Percentiles rank a stretch among this genome's conserved stretches.
phyloP scores from a whole-genome alignment of 2,329 filamentous ascomycete genomes.

The Mariannaea elegans region DNA sequence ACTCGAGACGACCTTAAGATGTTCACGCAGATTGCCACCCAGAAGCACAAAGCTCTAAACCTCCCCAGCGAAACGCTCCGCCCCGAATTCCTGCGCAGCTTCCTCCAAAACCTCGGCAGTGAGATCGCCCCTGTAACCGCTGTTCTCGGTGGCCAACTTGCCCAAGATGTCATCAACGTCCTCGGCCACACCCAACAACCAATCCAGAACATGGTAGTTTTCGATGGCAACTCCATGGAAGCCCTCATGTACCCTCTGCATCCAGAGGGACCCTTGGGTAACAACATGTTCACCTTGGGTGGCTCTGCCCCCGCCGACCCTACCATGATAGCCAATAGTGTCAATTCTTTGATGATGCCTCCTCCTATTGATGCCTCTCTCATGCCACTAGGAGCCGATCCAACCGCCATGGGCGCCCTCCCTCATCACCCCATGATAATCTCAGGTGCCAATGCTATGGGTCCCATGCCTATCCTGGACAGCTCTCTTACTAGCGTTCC shows the following conservation, averaged over 20 bases:
- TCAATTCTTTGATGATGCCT: slow-evolving; percentile 34
- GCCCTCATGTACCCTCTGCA: slow-evolving; percentile 85
- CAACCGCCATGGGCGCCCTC: slow-evolving; percentile 35
- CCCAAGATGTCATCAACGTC: slow-evolving; percentile 97
- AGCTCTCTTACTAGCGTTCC: slow-evolving; percentile 20
- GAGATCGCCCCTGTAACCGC: slow-evolving; percentile 90
- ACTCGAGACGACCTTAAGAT: slow-evolving; percentile 72
- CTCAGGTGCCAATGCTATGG: slow-evolving; percentile 23
- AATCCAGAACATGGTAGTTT: slow-evolving; percentile 92
- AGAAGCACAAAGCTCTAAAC: slow-evolving; percentile 79
- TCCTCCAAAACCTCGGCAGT: slow-evolving; percentile 84
- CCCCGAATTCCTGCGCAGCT: slow-evolving; percentile 79
- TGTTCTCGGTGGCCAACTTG: slow-evolving; percentile 87
- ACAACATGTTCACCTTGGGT: slow-evolving; percentile 52
- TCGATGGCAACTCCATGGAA: slow-evolving; percentile 84
- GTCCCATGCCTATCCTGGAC: slow-evolving; percentile 25
- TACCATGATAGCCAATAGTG: slow-evolving; percentile 36
- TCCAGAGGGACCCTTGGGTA: slow-evolving; percentile 67
- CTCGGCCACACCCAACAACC: slow-evolving; percentile 91
- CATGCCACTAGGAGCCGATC: slow-evolving; percentile 33
- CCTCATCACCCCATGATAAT: slow-evolving; percentile 39
- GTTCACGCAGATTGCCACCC: slow-evolving; percentile 81
- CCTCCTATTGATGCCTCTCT: slow-evolving; percentile 34
- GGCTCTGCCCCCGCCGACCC: slow-evolving; percentile 11
- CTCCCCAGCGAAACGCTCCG: slow-evolving; percentile 73